Base-by-base conservation (phyloP, 2,329 filamentous ascomycete genomes). In the Arthrobotrys iridis region DNA sequence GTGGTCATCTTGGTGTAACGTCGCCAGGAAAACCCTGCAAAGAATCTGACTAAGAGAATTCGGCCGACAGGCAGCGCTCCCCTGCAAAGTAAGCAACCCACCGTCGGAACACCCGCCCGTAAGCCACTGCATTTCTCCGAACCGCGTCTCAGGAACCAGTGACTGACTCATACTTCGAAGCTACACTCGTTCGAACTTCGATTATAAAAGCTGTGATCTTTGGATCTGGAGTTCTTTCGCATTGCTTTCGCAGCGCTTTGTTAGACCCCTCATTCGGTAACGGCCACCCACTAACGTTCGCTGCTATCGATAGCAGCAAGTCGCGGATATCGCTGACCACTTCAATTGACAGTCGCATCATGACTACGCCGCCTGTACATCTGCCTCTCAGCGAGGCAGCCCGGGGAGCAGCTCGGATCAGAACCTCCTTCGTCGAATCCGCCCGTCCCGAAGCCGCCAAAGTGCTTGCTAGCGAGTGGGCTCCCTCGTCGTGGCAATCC, bases 401-500 rank as follows among this genome's bases (percentile, higher is more conserved):
- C 11, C 78, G 77, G 22, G 63, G 68, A 3, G 78, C 77, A 13
- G 77, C 79, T 33, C 76, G 74, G 3, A 22, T 79, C 37, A 78
- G 65, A 28, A 77, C 77, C 30, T 64, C 68, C 41, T 65, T 58
- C n/a, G 55, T 63, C 28, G 60, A 64, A 2, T 37, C 50, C 24
- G 70, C 52, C 4, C 22, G 40, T 30, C 59, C 70, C 3, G 55
- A 66, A 18, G 70, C 62, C 18, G 70, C 70, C 18, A 64, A 58
- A n/a, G 59, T 52, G 18, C n/a, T 26, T 26, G 52, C 62, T 13
- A 18, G 65, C 65, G 55, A 78, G 48, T 84, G 83, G 83, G 81
- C 81, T 30, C 83, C 83, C 40, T 80, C 81, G 15, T 84, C 91
- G 45, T 95, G 92, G 92, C 87, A 89, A 79, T 85, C 87, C 65